Conservation (phyloP, 192 early-diverging fungal species). For the Entophlyctis helioformis region DNA sequence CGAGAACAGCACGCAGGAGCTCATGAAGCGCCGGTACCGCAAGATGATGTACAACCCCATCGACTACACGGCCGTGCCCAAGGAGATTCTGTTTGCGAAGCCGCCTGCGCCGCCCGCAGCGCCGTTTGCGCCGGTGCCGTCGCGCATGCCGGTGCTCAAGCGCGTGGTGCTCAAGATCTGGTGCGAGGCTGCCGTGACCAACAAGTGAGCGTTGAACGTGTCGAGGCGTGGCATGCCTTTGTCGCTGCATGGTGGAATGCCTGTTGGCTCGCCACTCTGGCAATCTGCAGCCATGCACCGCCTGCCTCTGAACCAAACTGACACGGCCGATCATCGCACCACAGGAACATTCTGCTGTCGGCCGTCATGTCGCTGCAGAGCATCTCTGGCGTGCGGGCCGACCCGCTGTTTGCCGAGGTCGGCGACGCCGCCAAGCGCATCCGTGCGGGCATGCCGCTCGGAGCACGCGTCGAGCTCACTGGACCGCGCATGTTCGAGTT, state of each 20-base stretch:
- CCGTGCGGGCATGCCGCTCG: slow-evolving; percentile 85
- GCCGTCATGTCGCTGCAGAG: slow-evolving; percentile 85
- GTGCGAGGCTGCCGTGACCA: slow-evolving; percentile 70
- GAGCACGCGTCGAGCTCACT: slow-evolving; percentile 64
- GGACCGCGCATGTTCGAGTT: slow-evolving; percentile 87
- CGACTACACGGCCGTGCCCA: slow-evolving; percentile 33
- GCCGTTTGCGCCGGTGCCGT: slow-evolving; percentile 46
- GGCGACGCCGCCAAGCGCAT: slow-evolving; percentile 78
- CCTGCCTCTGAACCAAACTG: too few relatives aligned
- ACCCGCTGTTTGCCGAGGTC: slow-evolving; percentile 66
- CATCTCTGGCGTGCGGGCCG: slow-evolving; percentile 70
- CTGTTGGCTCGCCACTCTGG: too few relatives aligned
- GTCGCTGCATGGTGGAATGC: too few relatives aligned
- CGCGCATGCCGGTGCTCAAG: slow-evolving; percentile 53
- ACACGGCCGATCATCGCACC: too few relatives aligned
- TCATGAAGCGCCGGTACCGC: slow-evolving; percentile 9
- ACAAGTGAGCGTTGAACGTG: too few relatives aligned
- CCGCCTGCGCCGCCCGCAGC: slow-evolving; percentile 16
- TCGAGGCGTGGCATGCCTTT: too few relatives aligned
- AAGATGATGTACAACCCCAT: slow-evolving; percentile 30
- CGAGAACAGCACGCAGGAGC: slow-evolving; percentile 6
- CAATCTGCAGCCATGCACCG: too few relatives aligned
- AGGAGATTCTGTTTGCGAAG: slow-evolving; percentile 13
- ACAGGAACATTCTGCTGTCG: slow-evolving; percentile 61
- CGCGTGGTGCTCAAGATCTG: slow-evolving; percentile 77